Percentiles rank a stretch among this genome's conserved stretches.
phyloP scores from a whole-genome alignment of 1,284 basidiomycete species.

The Cutaneotrichosporon cutaneum region DNA sequence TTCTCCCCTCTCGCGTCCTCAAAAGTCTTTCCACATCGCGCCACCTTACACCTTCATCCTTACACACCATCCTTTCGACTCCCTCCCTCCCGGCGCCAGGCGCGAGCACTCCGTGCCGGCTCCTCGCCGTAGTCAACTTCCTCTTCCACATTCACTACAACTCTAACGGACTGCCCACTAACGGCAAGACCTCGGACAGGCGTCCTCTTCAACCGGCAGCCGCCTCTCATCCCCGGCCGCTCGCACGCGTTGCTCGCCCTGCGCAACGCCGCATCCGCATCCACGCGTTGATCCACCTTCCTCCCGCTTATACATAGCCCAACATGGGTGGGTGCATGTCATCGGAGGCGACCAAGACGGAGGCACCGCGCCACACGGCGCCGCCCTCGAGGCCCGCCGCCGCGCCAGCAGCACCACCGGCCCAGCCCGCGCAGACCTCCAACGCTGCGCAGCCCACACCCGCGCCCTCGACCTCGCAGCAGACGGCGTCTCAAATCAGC shows the following conservation, averaged over 20 bases:
- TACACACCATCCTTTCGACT: neutral
- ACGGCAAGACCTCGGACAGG: neutral
- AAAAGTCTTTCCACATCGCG: neutral
- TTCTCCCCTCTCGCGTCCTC: neutral
- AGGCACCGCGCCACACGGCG: constrained; percentile 24
- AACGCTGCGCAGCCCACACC: constrained; percentile 13
- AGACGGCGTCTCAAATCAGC: neutral
- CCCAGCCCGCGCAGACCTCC: constrained; percentile 13
- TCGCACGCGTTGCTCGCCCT: neutral
- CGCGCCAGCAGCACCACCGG: constrained; percentile 8
- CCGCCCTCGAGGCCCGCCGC: neutral
- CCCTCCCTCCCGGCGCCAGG: neutral
- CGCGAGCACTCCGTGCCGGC: neutral
- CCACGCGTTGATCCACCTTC: neutral
- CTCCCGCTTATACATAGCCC: constrained; percentile 7
- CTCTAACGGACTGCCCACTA: neutral
- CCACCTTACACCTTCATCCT: neutral
- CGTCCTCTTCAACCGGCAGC: neutral
- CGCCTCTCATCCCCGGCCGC: neutral
- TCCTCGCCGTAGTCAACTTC: neutral
- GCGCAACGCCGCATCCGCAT: neutral
- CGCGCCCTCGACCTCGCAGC: constrained; percentile 9
- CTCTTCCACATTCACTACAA: neutral
- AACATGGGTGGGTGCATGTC: constrained; percentile 46
- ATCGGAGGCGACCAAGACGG: constrained; percentile 29